Evolutionary conservation across 192 early-diverging fungal genomes (phyloP).

Genomic region (Coemansia sp.): DNA sequence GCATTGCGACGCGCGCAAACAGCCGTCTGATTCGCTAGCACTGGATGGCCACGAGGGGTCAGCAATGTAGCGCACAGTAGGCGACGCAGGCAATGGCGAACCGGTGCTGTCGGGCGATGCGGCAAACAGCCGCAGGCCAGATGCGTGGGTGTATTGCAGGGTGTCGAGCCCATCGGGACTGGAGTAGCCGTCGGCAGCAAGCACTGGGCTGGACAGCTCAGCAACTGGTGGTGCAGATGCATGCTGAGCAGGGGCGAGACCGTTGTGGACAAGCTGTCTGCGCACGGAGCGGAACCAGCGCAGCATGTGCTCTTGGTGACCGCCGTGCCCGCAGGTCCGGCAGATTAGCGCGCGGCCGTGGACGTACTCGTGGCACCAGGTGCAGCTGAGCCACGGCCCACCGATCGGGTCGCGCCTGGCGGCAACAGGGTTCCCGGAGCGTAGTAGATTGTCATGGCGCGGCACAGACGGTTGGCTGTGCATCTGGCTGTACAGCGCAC

Average conservation of each 20-base stretch:
- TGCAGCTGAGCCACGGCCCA: constrained; percentile 39
- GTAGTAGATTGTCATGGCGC: constrained; percentile 30
- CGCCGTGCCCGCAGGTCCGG: constrained; percentile 51
- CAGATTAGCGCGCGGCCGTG: constrained; percentile 51
- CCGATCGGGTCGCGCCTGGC: constrained; percentile 8
- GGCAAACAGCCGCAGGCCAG: background rate
- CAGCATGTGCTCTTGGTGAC: constrained; percentile 52
- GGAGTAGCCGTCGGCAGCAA: background rate
- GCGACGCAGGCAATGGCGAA: constrained; percentile 2
- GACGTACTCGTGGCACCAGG: constrained; percentile 54
- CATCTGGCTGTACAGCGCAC: constrained; percentile 30
- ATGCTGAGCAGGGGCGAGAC: constrained; percentile 18
- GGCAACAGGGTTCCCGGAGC: constrained; percentile 19
- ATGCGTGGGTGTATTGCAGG: background rate
- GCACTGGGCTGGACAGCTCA: background rate
- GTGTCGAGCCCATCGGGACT: background rate
- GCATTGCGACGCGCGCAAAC: constrained; percentile 11
- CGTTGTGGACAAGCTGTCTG: constrained; percentile 25
- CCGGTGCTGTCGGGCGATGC: background rate
- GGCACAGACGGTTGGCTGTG: constrained; percentile 43
- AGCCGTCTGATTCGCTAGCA: constrained; percentile 31
- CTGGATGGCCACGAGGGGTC: constrained; percentile 19
- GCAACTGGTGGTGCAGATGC: background rate
- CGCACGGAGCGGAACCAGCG: constrained; percentile 43
- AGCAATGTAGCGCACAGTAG: background rate